Evolutionary conservation across 225 moss, liverwort and hornwort genomes (phyloP).

Genomic region (Pseudoscleropodium purum): DNA sequence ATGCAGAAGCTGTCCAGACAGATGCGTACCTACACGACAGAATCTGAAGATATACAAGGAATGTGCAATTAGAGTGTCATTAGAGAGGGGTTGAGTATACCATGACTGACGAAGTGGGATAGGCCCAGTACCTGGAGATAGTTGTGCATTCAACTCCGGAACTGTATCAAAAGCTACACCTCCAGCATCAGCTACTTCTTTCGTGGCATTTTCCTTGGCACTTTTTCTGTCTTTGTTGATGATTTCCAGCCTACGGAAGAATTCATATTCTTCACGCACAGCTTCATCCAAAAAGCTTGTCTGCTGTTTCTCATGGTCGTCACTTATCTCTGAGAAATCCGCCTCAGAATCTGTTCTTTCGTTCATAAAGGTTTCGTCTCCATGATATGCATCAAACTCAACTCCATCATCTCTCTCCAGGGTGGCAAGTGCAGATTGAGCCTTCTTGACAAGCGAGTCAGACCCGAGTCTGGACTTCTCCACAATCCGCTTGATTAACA

Average conservation of each 20-base stretch:
- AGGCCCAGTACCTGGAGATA: conserved; percentile 11
- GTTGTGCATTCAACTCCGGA: conserved; percentile 16
- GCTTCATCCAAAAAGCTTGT: conserved; percentile 13
- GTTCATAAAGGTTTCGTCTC: neutral
- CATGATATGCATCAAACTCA: neutral
- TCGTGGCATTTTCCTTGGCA: neutral
- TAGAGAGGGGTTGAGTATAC: neutral
- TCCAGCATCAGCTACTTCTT: neutral
- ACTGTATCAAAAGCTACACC: neutral
- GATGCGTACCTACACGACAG: neutral
- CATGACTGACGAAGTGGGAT: neutral
- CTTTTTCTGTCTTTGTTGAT: conserved; percentile 23
- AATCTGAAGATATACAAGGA: neutral
- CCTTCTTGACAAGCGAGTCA: conserved; percentile 36
- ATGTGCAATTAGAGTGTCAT: neutral
- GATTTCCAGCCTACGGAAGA: conserved; percentile 36
- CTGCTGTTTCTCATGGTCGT: neutral
- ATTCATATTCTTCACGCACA: conserved; percentile 29
- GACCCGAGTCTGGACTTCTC: conserved; percentile 49
- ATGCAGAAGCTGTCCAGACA: neutral
- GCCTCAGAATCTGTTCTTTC: conserved; percentile 19
- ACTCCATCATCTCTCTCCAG: conserved; percentile 35
- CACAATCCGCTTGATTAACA: conserved; percentile 48
- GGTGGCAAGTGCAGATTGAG: conserved; percentile 37
- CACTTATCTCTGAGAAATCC: conserved; percentile 11